Percentiles rank a stretch among this genome's conserved stretches.
These are phyloP conservation scores for Cyberlindnera galapagoensis DNA, from an alignment of 805 yeast species.

Conservation along the genomic window DNA sequence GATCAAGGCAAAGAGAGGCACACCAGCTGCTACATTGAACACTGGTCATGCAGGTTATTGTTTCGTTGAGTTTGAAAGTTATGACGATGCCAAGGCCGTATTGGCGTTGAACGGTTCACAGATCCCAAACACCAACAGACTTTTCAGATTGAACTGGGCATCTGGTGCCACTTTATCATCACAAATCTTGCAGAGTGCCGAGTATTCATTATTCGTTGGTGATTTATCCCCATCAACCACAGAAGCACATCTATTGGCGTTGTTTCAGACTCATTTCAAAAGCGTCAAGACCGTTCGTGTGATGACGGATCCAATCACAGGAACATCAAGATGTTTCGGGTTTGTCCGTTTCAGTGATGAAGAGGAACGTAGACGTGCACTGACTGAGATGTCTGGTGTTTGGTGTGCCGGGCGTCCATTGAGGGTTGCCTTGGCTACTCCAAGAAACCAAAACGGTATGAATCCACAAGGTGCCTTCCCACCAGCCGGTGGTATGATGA, in stretches of 20 bases:
- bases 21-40: constrained; percentile 28
- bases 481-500: constrained; percentile 3
- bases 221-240: constrained; percentile 74
- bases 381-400: constrained; percentile 69
- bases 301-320: constrained; percentile 80
- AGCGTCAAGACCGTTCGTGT: constrained; percentile 76
- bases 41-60: constrained; percentile 60
- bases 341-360: constrained; percentile 72
- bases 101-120: constrained; percentile 57
- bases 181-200: constrained; percentile 68
- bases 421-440: constrained; percentile 75
- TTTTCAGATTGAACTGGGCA: constrained; percentile 78
- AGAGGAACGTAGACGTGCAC: constrained; percentile 59
- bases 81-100: constrained; percentile 65
- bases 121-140: constrained; percentile 57
- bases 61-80: constrained; percentile 66
- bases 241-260: constrained; percentile 68
- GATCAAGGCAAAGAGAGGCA: constrained; percentile 44
- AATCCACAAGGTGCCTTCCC: neutral
- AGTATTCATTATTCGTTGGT: constrained; percentile 76
- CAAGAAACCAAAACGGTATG: constrained; percentile 38
- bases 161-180: constrained; percentile 71
- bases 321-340: constrained; percentile 74
- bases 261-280: constrained; percentile 60
- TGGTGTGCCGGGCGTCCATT: constrained; percentile 76